Conservation (phyloP, 2,329 filamentous ascomycete genomes). For the Neurospora sp. region DNA sequence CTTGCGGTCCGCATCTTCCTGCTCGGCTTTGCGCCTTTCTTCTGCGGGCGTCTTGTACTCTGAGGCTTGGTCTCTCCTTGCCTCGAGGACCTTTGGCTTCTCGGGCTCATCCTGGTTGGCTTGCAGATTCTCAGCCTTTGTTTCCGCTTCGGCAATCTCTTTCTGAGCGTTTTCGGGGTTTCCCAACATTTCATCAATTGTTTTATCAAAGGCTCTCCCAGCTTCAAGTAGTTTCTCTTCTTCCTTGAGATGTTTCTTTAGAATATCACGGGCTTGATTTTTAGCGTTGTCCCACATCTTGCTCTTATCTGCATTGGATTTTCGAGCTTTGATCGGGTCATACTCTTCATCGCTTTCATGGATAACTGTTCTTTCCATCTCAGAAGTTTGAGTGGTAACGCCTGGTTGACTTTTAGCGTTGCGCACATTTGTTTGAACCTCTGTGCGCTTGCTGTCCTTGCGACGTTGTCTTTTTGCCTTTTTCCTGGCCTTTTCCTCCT, state of each 20-base stretch:
- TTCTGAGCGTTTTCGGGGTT: not conserved
- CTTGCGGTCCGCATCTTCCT: not conserved
- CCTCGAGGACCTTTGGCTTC: not conserved
- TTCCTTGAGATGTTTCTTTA: not conserved
- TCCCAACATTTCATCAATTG: not conserved
- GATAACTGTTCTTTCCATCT: not conserved
- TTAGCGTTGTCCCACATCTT: not conserved
- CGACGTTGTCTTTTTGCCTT: not conserved
- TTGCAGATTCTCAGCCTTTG: not conserved
- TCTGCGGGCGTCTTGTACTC: not conserved
- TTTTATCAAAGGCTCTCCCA: not conserved
- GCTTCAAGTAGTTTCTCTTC: not conserved
- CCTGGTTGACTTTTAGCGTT: too few species aligned
- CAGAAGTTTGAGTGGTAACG: not conserved
- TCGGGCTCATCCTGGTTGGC: not conserved
- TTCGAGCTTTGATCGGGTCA: not conserved
- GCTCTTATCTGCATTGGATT: not conserved
- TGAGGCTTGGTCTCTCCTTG: not conserved
- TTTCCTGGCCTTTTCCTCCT: not conserved
- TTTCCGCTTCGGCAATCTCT: not conserved
- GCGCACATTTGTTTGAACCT: not conserved
- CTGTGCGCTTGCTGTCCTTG: not conserved
- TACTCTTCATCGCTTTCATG: not conserved
- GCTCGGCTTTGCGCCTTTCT: not conserved
- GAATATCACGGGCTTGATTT: not conserved